Evolutionary conservation across 1,139 yeast species (phyloP).

Genomic region (Geotrichum aggregatum): DNA sequence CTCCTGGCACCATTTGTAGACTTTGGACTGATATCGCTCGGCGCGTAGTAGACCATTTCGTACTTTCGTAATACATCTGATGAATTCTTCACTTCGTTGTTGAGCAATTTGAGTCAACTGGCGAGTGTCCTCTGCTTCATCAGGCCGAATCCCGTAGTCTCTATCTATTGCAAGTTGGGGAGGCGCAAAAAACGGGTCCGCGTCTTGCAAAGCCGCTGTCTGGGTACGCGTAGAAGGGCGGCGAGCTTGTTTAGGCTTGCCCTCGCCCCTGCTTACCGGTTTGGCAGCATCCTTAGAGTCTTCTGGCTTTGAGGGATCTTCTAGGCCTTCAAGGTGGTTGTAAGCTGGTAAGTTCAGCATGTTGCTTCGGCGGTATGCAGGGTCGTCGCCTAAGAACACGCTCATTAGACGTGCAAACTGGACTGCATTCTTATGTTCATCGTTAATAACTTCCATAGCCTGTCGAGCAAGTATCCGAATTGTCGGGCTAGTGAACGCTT

Average conservation of each 20-base stretch:
- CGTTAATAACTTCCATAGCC: constrained; percentile 69
- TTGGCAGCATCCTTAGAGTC: too few relatives aligned
- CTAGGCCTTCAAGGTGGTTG: constrained; percentile 52
- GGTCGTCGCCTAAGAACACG: constrained; percentile 82
- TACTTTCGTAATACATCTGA: constrained; percentile 66
- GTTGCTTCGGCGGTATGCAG: constrained; percentile 57
- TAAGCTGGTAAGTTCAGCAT: constrained; percentile 63
- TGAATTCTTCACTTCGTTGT: constrained; percentile 87
- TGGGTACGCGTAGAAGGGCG: constrained; percentile 1
- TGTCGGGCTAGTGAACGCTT: constrained; percentile 55
- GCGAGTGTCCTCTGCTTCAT: constrained; percentile 59
- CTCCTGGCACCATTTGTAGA: constrained; percentile 79
- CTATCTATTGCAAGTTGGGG: constrained; percentile 51
- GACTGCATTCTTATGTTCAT: constrained; percentile 72
- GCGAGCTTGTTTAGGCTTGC: constrained; percentile 26
- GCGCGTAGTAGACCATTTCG: constrained; percentile 75
- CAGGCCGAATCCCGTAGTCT: constrained; percentile 46
- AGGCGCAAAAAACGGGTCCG: constrained; percentile 52
- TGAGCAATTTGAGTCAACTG: constrained; percentile 66
- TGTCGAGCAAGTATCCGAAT: constrained; percentile 59
- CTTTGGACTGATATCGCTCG: constrained; percentile 63
- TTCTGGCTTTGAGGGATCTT: constrained; percentile 9
- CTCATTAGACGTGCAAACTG: constrained; percentile 68
- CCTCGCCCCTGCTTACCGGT: too few relatives aligned
- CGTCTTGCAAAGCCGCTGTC: constrained; percentile 18